phyloP scores from a whole-genome alignment of 495 filamentous ascomycete genomes.

The Penicillium odoratum region DNA sequence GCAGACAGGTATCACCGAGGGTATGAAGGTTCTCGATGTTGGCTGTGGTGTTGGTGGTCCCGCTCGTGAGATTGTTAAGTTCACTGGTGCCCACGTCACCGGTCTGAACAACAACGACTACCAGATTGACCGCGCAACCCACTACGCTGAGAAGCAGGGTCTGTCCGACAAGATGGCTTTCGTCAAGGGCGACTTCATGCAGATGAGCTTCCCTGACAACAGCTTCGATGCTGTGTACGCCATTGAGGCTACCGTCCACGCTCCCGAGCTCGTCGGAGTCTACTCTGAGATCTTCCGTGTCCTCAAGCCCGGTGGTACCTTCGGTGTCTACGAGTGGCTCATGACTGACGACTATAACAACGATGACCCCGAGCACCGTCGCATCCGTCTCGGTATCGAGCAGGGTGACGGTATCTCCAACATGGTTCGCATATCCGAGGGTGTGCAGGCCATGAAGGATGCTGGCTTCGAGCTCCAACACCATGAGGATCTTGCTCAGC shows the following conservation, averaged over 20 bases:
- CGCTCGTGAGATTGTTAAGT: conserved; percentile 96
- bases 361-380: conserved; percentile 79
- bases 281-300: conserved; percentile 94
- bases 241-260: conserved; percentile 96
- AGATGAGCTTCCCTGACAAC: conserved; percentile 95
- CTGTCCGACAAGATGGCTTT: conserved; percentile 80
- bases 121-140: conserved; percentile 92
- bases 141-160: conserved; percentile 79
- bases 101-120: conserved; percentile 99
- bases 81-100: conserved; percentile 84
- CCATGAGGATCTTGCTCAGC: conserved; percentile 87
- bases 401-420: conserved; percentile 97
- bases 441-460: conserved; percentile 78
- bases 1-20: conserved; percentile 79
- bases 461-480: conserved; percentile 85
- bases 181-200: conserved; percentile 98
- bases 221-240: conserved; percentile 95
- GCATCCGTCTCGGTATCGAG: conserved; percentile 93
- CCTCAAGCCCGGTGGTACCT: conserved; percentile 92
- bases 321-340: conserved; percentile 98
- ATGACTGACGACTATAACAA: conserved; percentile 98
- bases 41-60: conserved; percentile 97
- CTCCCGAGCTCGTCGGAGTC: conserved; percentile 89
- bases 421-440: conserved; percentile 92
- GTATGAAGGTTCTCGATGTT: conserved; percentile 92